Evolutionary conservation across 129 eudicot species (phyloP).

Genomic region (Escallonia herrerae): DNA sequence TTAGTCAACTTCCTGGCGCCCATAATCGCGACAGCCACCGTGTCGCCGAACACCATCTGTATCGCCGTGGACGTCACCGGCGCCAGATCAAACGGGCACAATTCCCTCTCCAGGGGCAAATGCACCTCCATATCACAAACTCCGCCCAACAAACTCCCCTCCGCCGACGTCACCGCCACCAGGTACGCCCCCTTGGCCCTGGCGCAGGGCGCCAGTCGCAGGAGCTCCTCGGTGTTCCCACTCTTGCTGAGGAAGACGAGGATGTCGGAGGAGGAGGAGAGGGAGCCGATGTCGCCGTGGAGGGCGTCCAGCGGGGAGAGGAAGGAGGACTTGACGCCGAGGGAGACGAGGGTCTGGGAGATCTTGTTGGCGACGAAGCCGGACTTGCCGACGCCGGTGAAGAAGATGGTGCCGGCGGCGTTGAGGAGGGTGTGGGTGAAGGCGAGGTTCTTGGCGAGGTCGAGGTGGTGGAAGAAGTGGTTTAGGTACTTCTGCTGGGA

Average conservation of each 20-base stretch:
- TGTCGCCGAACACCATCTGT: conserved; percentile 97
- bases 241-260: conserved; percentile 77
- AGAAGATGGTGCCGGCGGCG: conserved; percentile 65
- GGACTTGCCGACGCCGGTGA: conserved; percentile 91
- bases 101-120: conserved; percentile 90
- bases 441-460: conserved; percentile 53
- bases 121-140: conserved; percentile 77
- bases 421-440: conserved; percentile 81
- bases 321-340: conserved; percentile 68
- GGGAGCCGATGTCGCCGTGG: conserved; percentile 86
- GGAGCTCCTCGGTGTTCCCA: conserved; percentile 77
- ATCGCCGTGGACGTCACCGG: conserved; percentile 94
- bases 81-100: conserved; percentile 91
- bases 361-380: conserved; percentile 92
- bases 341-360: conserved; percentile 83
- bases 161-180: conserved; percentile 70
- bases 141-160: conserved; percentile 50
- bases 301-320: conserved; percentile 82
- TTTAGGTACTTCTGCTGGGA: conserved; percentile 84
- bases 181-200: conserved; percentile 82
- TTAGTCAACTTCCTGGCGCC: conserved; percentile 65
- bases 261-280: conserved; percentile 36
- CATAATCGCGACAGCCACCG: conserved; percentile 89
- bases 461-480: conserved; percentile 72
- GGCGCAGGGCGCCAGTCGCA: conserved; percentile 73